phyloP scores from a whole-genome alignment of 2,329 filamentous ascomycete genomes.

The Scedosporium boydii region DNA sequence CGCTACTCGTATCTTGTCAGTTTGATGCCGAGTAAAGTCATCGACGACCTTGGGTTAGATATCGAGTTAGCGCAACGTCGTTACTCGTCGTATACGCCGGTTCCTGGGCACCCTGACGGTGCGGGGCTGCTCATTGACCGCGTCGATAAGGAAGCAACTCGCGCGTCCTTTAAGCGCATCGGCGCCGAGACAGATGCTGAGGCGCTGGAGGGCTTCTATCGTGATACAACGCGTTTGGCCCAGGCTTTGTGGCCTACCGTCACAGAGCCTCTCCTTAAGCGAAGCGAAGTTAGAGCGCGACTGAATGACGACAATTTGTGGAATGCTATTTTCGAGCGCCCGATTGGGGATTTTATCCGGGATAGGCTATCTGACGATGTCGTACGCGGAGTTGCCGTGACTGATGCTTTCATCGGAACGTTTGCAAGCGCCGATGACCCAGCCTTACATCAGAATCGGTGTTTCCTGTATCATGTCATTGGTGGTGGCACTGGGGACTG shows the following conservation, averaged over 20 bases:
- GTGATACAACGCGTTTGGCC: neutral
- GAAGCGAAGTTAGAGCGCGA: neutral
- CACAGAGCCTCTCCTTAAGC: neutral
- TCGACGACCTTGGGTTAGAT: neutral
- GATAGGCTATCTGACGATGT: neutral
- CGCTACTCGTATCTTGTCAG: conserved; percentile 3
- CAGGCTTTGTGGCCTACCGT: neutral
- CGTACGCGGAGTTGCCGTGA: neutral
- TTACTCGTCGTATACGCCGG: neutral
- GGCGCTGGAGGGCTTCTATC: neutral
- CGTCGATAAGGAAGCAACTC: neutral
- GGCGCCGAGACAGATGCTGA: neutral
- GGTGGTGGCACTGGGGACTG: neutral
- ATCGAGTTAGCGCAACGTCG: neutral
- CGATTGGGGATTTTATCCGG: neutral
- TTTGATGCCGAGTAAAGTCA: neutral
- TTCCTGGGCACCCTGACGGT: neutral
- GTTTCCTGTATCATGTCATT: neutral
- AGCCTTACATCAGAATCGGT: neutral
- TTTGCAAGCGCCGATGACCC: neutral
- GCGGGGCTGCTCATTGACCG: neutral
- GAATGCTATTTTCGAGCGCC: neutral
- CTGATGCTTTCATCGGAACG: neutral
- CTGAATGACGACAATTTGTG: neutral
- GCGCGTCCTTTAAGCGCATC: neutral